These are phyloP conservation scores for Areca catechu DNA, from an alignment of 176 grass and related monocot species.

Conservation along the genomic window DNA sequence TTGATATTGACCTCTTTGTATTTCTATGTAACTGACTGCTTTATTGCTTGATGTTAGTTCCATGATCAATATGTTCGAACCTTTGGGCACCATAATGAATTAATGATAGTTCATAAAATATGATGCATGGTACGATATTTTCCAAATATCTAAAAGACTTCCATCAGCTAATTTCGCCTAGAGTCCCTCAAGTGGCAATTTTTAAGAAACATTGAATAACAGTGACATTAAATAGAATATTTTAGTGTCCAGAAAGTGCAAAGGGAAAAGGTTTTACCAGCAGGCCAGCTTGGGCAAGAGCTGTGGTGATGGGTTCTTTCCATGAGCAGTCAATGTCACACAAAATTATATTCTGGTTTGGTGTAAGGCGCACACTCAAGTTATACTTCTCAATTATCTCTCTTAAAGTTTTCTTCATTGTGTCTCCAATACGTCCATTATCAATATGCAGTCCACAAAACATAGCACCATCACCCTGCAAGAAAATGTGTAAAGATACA, in stretches of 20 bases:
- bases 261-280: slow-evolving; percentile 42
- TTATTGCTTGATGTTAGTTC: too few relatives aligned
- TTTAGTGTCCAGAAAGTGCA: too few relatives aligned
- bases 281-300: slow-evolving; percentile 79
- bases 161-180: too few relatives aligned
- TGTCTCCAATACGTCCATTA: slow-evolving; percentile 74
- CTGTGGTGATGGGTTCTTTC: slow-evolving; percentile 50
- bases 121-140: too few relatives aligned
- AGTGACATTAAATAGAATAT: too few relatives aligned
- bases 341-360: slow-evolving; percentile 92
- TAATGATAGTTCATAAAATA: too few relatives aligned
- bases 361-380: slow-evolving; percentile 71
- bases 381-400: slow-evolving; percentile 91
- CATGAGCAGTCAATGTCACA: slow-evolving; percentile 72
- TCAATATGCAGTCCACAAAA: slow-evolving; percentile 97
- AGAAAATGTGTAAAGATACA: not conserved
- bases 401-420: slow-evolving; percentile 72
- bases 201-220: not conserved
- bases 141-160: too few relatives aligned
- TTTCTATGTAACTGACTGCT: too few relatives aligned
- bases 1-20: too few relatives aligned
- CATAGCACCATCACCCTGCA: slow-evolving; percentile 80
- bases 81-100: too few relatives aligned
- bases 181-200: not conserved
- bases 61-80: not conserved